Percentiles rank a stretch among this genome's conserved stretches.
These are phyloP conservation scores for Gymnopilus dilepis DNA, from an alignment of 768 basidiomycete species.

Conservation along the genomic window DNA sequence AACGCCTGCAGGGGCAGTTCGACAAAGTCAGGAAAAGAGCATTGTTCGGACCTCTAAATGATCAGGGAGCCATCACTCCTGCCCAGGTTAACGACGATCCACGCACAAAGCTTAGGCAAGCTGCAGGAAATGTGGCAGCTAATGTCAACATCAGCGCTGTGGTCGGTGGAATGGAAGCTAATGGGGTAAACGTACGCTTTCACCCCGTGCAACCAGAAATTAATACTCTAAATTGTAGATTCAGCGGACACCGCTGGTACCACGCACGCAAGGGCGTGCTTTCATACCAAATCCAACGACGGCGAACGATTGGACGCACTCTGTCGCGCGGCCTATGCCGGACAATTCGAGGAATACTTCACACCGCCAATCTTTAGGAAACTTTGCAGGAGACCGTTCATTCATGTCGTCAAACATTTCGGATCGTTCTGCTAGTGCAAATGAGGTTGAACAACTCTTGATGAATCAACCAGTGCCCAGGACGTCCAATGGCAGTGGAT, in stretches of 20 bases:
- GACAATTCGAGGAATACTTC: conserved; percentile 38
- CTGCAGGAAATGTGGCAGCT: conserved; percentile 32
- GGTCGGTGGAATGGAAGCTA: conserved; percentile 69
- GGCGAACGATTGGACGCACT: conserved; percentile 37
- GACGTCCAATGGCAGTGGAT: conserved; percentile 24
- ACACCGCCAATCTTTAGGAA: conserved; percentile 56
- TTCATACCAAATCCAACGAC: conserved; percentile 30
- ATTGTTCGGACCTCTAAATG: conserved; percentile 53
- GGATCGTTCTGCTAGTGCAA: conserved; percentile 68
- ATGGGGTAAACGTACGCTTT: conserved; percentile 47
- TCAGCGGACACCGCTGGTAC: conserved; percentile 70
- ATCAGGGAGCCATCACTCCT: conserved; percentile 19
- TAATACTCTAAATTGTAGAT: conserved; percentile 45
- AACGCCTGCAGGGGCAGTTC: conserved; percentile 60
- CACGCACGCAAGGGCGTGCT: conserved; percentile 45
- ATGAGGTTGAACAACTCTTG: conserved; percentile 76
- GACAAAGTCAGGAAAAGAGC: conserved; percentile 86
- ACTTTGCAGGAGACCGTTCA: conserved; percentile 39
- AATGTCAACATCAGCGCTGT: conserved; percentile 57
- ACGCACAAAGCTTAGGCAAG: conserved; percentile 26
- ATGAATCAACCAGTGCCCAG: conserved; percentile 31
- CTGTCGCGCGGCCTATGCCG: conserved; percentile 34
- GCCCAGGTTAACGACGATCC: conserved; percentile 32
- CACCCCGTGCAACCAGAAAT: not conserved
- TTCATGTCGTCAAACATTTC: conserved; percentile 53